phyloP scores from a whole-genome alignment of 2,329 filamentous ascomycete species.

The Sporothrix brasiliensis region DNA sequence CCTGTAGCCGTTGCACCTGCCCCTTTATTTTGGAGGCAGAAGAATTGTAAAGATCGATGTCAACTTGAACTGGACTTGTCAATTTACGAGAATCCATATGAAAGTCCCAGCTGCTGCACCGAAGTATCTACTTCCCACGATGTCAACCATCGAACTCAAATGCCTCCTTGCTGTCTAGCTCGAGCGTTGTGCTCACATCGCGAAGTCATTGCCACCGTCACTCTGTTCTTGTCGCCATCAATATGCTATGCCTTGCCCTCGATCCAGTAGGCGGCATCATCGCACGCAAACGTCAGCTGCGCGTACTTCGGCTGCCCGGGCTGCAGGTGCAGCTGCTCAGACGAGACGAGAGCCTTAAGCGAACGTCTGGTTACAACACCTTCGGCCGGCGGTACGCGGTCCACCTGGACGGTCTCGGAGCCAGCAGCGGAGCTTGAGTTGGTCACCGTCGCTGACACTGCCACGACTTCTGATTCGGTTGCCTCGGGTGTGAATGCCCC shows the following conservation, averaged over 20 bases:
- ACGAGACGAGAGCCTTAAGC: conserved; percentile 58
- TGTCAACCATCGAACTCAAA: conserved; percentile 18
- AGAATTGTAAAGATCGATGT: neutral
- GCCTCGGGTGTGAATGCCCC: conserved; percentile 32
- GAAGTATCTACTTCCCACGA: neutral
- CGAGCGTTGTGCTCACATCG: conserved; percentile 3
- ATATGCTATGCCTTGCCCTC: conserved; percentile 21
- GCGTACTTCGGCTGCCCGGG: neutral
- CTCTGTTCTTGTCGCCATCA: neutral
- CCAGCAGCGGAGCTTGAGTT: conserved; percentile 63
- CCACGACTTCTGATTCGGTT: neutral
- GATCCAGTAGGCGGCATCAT: conserved; percentile 30
- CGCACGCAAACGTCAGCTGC: conserved; percentile 5
- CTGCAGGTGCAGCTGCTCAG: conserved; percentile 54
- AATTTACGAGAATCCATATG: neutral
- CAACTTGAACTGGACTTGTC: neutral
- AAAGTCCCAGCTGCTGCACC: neutral
- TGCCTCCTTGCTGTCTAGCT: neutral
- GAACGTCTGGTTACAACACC: conserved; percentile 44
- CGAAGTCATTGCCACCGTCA: conserved; percentile 5
- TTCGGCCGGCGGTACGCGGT: conserved; percentile 46
- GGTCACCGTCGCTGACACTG: conserved; percentile 55
- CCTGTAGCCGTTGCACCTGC: neutral
- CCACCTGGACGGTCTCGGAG: conserved; percentile 61
- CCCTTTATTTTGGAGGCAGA: conserved; percentile 4